Evolutionary conservation across 345 rosid genomes (phyloP), one percentile per base, ranked within the genome.

Genomic region (Hibiscus trionum): DNA sequence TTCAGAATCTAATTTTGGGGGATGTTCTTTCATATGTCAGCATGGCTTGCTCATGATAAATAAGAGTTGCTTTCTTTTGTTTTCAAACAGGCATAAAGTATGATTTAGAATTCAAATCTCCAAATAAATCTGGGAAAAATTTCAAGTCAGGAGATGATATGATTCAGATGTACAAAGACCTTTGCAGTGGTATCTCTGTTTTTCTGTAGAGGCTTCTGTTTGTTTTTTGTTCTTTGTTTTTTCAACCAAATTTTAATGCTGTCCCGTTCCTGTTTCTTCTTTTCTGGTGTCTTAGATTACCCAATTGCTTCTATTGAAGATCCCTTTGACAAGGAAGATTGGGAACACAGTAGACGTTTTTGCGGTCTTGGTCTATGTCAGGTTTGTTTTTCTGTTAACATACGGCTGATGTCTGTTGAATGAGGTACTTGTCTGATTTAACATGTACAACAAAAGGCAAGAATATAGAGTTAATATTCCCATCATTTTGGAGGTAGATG

Each of bases 301-400:
- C 97, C 96, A 24, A 87, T 95, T 72, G 84, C 89, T 19, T 90
- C 90, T 46, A 88, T 95, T 50, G 98, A 95, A 87, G 99, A 95
- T 82, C 99, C 99, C 55, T 95, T 95, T 76, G 99, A 95, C 83
- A 92, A 82, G 86, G 99, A 95, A 82, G 99, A 95, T 61, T 92
- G 99, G 98, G 99, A 90, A 76, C 97, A 90, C 77, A 83, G 82
- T 76, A 92, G 86, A 83, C 10, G 31, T 19, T 85, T 95, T 61
- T 82, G 96, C 67, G 46, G 82, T 80, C 98, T 92, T 78, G 97
- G 88, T 79, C 85, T 89, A 75, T 92, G 99, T 79, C 99, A 95
- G 99, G 99, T 92, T 73, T 74, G 83, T 65, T 69, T 62, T 65
- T 61, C 35, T 57, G 53, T 72, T 77, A 61, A 72, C 70, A 57